Evolutionary conservation across 768 basidiomycete genomes (phyloP).

Genomic region (Russula abietina): DNA sequence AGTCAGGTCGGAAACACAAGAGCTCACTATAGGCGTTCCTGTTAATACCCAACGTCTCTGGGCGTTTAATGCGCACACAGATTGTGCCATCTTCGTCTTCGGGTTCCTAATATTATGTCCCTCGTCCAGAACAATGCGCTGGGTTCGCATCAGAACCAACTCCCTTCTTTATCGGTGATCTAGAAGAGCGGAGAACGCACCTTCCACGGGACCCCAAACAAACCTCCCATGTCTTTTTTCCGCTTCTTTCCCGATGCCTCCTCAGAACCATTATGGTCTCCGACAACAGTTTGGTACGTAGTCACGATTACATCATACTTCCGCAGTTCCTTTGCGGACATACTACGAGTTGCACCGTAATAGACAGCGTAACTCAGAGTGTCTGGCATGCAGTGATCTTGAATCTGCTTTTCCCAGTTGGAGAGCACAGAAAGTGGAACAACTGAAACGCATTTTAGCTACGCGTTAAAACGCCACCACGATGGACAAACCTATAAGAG

Average conservation of each 20-base stretch:
- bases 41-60: conserved; percentile 76
- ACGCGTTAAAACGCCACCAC: not conserved
- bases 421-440: conserved; percentile 78
- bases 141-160: not conserved
- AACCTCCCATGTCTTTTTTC: conserved; percentile 49
- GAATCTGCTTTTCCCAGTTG: conserved; percentile 83
- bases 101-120: conserved; percentile 85
- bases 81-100: conserved; percentile 75
- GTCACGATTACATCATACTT: conserved; percentile 76
- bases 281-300: conserved; percentile 68
- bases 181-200: conserved; percentile 34
- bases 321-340: conserved; percentile 54
- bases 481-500: conserved; percentile 64
- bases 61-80: conserved; percentile 55
- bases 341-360: conserved; percentile 60
- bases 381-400: conserved; percentile 59
- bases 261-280: conserved; percentile 41
- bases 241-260: conserved; percentile 47
- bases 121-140: conserved; percentile 83
- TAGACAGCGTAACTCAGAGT: conserved; percentile 55
- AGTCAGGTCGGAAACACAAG: not conserved
- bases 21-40: conserved; percentile 84
- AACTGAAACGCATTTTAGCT: conserved; percentile 40
- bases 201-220: conserved; percentile 81
- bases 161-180: not conserved